Base-by-base conservation (phyloP, 148 eudicot genomes). In the Dianthus caryophyllus region DNA sequence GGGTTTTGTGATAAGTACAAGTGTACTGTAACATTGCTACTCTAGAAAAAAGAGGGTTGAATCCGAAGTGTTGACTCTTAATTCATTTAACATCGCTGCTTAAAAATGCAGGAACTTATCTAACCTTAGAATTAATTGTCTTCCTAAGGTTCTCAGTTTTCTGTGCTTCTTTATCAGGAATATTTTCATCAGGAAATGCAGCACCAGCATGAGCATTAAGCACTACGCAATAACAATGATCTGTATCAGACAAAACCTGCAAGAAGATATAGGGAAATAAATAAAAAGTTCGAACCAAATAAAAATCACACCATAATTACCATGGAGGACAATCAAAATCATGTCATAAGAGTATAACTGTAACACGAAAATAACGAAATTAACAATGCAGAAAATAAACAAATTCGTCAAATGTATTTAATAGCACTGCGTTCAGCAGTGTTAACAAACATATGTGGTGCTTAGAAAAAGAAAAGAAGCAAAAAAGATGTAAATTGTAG, bases 221-320 rank as follows among this genome's bases (percentile, higher is more conserved):
- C 68, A 95, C 80, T 26, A 95, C 99, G 78, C 99, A 95, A 69
- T 88, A 95, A 79, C 99, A 95, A 70, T 95, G 99, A 69, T 95
- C 96, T 30, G 85, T 66, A 71, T 95, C 99, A 21, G 96, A 88
- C 78, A 95, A 78, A 73, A 95, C 99, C 99, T 95, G 85, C 38
- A 84, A 69, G 63, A 60, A 30, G 43, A 27, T 43, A 66, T 44
- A 11, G 61, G 29, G 15, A 38, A 41, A 13, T n/a, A n/a, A n/a
- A 63, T 7, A 3, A 36, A 29, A 7, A 43, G 47, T 31, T 25
- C 47, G 17, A 57, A 64, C 36, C 38, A 9, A 51, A 20, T 66
- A 63, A 44, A 13, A 48, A 24, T 15, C 22, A 18, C 47, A 43
- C 57, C 6, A 46, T 17, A 54, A 22, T 9, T 26, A 18, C 41